phyloP scores from a whole-genome alignment of 345 rosid species.

The rapeseed (Brassica napus) region Da-Ae NC_063443.1:19440501-19441000 shows the following conservation, averaged over 20 bases:
- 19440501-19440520: not conserved
- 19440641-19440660: not conserved
- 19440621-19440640: not conserved
- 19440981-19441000: not conserved
- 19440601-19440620: not conserved
- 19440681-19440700: not conserved
- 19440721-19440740: not conserved
- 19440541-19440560: not conserved
- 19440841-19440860: not conserved
- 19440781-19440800: not conserved
- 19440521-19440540: not conserved
- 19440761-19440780: not conserved
- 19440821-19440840: not conserved
- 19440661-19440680: not conserved
- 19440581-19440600: not conserved
- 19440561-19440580: not conserved
- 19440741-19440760: not conserved
- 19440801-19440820: not conserved
- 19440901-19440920: not conserved
- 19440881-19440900: not conserved
- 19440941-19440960: not conserved
- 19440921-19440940: not conserved
- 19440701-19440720: not conserved
- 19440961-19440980: conserved; percentile 10
- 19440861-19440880: not conserved